Evolutionary conservation across 148 eudicot genomes (phyloP).

Genomic region (Rhododendron simsii): DNA sequence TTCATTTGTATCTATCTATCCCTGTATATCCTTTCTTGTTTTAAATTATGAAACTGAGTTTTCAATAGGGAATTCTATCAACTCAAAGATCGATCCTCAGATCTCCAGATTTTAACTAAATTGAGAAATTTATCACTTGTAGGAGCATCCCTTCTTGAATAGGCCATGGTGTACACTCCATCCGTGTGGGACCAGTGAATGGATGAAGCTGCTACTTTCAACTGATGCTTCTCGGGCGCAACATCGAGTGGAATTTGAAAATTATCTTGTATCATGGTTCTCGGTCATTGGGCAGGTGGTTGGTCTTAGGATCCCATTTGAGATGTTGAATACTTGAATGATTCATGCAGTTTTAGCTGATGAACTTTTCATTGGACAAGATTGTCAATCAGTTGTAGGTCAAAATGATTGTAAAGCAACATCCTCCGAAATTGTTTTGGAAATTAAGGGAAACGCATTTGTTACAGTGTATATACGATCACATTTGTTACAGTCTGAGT

Average conservation of each 20-base stretch:
- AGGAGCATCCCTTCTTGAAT: constrained; percentile 92
- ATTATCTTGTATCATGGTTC: constrained; percentile 72
- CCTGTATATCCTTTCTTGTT: neutral
- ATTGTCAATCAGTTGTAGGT: neutral
- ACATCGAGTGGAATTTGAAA: constrained; percentile 23
- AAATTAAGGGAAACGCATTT: no score
- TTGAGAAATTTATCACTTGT: neutral
- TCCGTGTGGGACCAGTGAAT: constrained; percentile 91
- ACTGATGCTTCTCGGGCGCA: constrained; percentile 23
- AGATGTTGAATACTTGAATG: constrained; percentile 28
- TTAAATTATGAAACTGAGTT: neutral
- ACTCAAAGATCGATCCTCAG: neutral
- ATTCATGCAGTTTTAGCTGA: neutral
- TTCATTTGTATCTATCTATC: neutral
- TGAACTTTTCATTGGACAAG: neutral
- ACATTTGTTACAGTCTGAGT: neutral
- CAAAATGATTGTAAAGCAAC: neutral
- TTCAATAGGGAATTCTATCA: neutral
- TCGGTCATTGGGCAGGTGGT: constrained; percentile 88
- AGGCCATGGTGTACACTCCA: constrained; percentile 87
- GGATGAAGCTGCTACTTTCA: constrained; percentile 63
- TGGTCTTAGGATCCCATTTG: constrained; percentile 62
- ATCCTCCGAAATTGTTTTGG: neutral
- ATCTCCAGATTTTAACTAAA: neutral
- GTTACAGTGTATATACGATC: neutral